Evolutionary conservation across 768 basidiomycete genomes (phyloP).

Genomic region (Xerocomellus chrysenteron): DNA sequence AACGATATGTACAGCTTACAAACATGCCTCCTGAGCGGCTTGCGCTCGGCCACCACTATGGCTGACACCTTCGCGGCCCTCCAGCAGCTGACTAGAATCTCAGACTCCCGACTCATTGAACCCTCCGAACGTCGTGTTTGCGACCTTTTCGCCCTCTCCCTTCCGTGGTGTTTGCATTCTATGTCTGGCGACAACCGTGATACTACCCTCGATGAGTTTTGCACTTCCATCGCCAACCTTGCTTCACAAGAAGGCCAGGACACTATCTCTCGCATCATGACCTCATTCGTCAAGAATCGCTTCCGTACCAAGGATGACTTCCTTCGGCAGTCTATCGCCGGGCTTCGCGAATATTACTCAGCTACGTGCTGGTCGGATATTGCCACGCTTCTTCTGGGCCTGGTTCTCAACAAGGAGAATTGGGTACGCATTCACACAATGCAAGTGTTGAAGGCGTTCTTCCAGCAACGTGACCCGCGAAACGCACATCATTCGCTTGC

Average conservation of each 20-base stretch:
- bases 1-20: slow-evolving; percentile 63
- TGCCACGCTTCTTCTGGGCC: slow-evolving; percentile 80
- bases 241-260: slow-evolving; percentile 70
- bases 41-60: slow-evolving; percentile 76
- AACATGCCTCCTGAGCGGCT: slow-evolving; percentile 66
- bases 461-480: slow-evolving; percentile 81
- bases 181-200: slow-evolving; percentile 65
- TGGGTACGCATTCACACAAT: slow-evolving; percentile 83
- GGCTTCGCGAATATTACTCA: slow-evolving; percentile 83
- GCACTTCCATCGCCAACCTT: slow-evolving; percentile 66
- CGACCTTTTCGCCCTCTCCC: slow-evolving; percentile 74
- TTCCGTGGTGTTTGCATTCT: slow-evolving; percentile 88
- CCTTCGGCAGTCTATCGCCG: slow-evolving; percentile 81
- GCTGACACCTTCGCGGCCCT: slow-evolving; percentile 67
- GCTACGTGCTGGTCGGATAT: slow-evolving; percentile 75
- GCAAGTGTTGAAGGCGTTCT: slow-evolving; percentile 86
- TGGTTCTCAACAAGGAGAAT: slow-evolving; percentile 77
- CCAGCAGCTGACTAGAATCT: slow-evolving; percentile 56
- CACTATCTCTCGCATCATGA: slow-evolving; percentile 88
- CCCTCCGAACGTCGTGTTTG: slow-evolving; percentile 66
- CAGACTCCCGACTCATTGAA: slow-evolving; percentile 69
- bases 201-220: slow-evolving; percentile 63
- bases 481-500: slow-evolving; percentile 72
- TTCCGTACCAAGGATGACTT: slow-evolving; percentile 95
- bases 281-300: slow-evolving; percentile 79